Evolutionary conservation across 257 asterid species (phyloP), one percentile per base, ranked within the genome.

Genomic region (Petrea volubilis): DNA sequence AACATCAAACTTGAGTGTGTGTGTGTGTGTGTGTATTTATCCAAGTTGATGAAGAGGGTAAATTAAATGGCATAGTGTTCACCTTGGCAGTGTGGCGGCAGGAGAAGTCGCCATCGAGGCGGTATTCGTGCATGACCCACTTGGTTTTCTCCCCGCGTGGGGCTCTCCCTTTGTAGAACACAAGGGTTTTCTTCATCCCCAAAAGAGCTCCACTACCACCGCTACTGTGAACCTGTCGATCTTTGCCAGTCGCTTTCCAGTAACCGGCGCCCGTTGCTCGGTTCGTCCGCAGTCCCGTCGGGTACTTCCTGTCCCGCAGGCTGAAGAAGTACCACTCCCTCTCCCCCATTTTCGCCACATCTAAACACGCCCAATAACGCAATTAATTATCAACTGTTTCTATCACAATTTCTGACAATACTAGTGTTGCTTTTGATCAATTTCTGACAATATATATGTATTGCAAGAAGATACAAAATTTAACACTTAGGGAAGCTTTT

Each of bases 101-200:
- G 24, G 93, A 88, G 73, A 88, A 86, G 71, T 83, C 75, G 9
- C 91, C 89, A 34, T 86, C 87, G 57, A 88, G 97, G 67, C 97
- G 94, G 60, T 90, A 90, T 58, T 90, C 97, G 64, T 90, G 97
- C 97, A 90, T 90, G 74, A 90, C 97, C 97, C 97, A 91, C 73
- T 88, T 91, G 38, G 97, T 91, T 69, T 91, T 91, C 67, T 85
- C 86, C 0, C 97, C 97, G 0, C 92, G 74, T 0, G 97, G 97
- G 20, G 96, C 97, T 72, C 97, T 81, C 0, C 97, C 97, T 43
- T 55, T 86, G 90, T 91, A 91, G 81, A 91, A 91, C 77, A 91
- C 97, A 21, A 91, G 90, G 67, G 97, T 88, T 81, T 91, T 91
- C 84, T 88, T 91, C 96, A 87, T 87, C 8, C 97, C 97, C n/a